A percentile compares a stretch with the other conserved stretches of the same genome.
These are phyloP conservation scores for Elaeis oleifera DNA, from an alignment of 202 grass and related monocot species.

Conservation along the genomic window DNA sequence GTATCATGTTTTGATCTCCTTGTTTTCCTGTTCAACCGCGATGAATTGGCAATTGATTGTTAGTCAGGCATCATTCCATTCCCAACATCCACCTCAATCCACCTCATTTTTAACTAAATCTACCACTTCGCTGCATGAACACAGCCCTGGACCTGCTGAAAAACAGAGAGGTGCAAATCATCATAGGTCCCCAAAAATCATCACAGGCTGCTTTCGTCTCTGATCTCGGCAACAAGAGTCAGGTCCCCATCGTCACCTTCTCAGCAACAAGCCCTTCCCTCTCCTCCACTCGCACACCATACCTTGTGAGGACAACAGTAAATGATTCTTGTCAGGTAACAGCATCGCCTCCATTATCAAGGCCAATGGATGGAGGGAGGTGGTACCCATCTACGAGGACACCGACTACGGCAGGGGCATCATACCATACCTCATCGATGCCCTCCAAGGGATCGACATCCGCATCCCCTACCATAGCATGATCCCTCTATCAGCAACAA, in stretches of 20 bases:
- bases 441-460: conserved; percentile 19
- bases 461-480: conserved; percentile 27
- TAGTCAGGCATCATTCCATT: neutral
- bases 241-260: conserved; percentile 44
- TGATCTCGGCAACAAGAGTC: conserved; percentile 25
- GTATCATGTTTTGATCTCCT: neutral
- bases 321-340: conserved; percentile 30
- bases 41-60: neutral
- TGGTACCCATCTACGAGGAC: conserved; percentile 35
- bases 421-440: conserved; percentile 33
- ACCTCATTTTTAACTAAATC: neutral
- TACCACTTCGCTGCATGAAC: neutral
- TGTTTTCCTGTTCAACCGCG: neutral
- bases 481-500: conserved; percentile 27
- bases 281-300: conserved; percentile 20
- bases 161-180: conserved; percentile 31
- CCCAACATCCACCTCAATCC: neutral
- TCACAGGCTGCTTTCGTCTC: conserved; percentile 36
- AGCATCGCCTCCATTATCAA: conserved; percentile 37
- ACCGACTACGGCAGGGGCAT: conserved; percentile 32
- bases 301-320: conserved; percentile 38
- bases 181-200: conserved; percentile 43
- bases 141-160: conserved; percentile 37
- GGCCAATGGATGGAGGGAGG: conserved; percentile 38
- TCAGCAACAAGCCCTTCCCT: conserved; percentile 38